These are phyloP conservation scores for Closterium sp. DNA, from an alignment of 139 green algal genomes.

Conservation along the genomic window DNA sequence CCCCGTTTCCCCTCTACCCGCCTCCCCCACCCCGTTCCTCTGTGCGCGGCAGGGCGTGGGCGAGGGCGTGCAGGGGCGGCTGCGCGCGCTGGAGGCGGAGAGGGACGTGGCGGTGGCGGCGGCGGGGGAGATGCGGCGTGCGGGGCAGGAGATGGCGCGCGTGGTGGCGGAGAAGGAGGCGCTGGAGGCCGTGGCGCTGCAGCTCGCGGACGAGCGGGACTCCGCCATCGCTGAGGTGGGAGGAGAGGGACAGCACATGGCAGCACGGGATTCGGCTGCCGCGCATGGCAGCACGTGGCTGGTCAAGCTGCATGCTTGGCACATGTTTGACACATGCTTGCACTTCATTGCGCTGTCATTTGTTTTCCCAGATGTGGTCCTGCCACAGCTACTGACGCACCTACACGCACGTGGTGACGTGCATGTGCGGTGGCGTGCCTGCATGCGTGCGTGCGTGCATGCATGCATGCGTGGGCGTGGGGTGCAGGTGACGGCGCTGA, in stretches of 20 bases:
- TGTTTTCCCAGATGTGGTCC: too few relatives aligned
- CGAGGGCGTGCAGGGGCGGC: neutral
- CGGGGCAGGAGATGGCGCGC: slow-evolving; percentile 12
- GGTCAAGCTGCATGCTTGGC: too few relatives aligned
- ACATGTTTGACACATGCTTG: too few relatives aligned
- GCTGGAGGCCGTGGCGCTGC: slow-evolving; percentile 38
- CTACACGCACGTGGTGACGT: neutral
- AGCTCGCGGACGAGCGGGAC: slow-evolving; percentile 41
- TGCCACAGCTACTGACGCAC: too few relatives aligned
- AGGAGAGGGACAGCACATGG: too few relatives aligned
- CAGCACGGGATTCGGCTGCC: too few relatives aligned
- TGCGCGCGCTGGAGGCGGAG: neutral
- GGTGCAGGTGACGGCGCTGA: slow-evolving; percentile 35
- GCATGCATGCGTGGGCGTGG: slow-evolving; percentile 4
- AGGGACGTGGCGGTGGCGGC: neutral
- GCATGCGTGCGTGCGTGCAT: neutral
- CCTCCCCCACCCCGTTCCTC: neutral
- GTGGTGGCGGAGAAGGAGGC: slow-evolving; percentile 46
- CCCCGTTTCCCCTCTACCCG: neutral
- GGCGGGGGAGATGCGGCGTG: slow-evolving; percentile 5
- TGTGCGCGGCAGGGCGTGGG: neutral
- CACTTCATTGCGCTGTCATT: too few relatives aligned
- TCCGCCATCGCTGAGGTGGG: slow-evolving; percentile 29
- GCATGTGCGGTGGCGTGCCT: neutral
- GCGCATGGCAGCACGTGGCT: too few relatives aligned